A percentile compares a stretch with the other conserved stretches of the same genome.
Conservation (phyloP, 371 early-diverging fungal species). For the Circinella umbellata region DNA sequence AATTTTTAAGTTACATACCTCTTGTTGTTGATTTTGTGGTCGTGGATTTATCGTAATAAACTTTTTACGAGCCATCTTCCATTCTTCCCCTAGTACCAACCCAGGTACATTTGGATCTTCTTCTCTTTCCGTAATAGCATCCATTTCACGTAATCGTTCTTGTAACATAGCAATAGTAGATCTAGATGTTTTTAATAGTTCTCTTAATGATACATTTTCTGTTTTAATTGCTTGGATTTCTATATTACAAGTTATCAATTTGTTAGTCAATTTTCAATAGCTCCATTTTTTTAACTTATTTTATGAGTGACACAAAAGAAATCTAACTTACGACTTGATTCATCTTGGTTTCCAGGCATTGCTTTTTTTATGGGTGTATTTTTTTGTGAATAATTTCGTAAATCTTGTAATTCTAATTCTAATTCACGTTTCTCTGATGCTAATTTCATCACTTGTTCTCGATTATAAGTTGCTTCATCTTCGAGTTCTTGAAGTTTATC, state of each 20-base stretch:
- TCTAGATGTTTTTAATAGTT: slow-evolving; percentile 40
- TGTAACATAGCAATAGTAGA: slow-evolving; percentile 47
- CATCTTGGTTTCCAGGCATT: slow-evolving; percentile 16
- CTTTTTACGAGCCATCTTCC: slow-evolving; percentile 39
- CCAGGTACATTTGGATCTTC: slow-evolving; percentile 22
- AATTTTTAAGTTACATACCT: background rate
- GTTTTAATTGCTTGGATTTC: slow-evolving; percentile 6
- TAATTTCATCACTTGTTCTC: slow-evolving; percentile 25
- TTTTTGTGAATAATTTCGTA: background rate
- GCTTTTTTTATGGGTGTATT: background rate
- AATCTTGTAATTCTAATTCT: slow-evolving; percentile 11
- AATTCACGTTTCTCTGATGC: slow-evolving; percentile 35
- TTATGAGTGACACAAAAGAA: background rate
- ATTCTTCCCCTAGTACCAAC: slow-evolving; percentile 40
- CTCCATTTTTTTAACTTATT: no score
- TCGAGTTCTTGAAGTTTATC: slow-evolving; percentile 64
- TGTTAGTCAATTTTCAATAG: no score
- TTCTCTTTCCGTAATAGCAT: slow-evolving; percentile 24
- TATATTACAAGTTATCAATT: background rate
- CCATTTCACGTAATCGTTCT: slow-evolving; percentile 31
- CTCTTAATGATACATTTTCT: slow-evolving; percentile 45
- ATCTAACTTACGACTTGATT: slow-evolving; percentile 6
- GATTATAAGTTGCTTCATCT: slow-evolving; percentile 15
- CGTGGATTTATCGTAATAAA: slow-evolving; percentile 13
- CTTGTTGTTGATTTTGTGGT: background rate